These are phyloP conservation scores for Globisporangium carolinianum DNA, from an alignment of 352 stramenopile genomes.

Conservation along the genomic window DNA sequence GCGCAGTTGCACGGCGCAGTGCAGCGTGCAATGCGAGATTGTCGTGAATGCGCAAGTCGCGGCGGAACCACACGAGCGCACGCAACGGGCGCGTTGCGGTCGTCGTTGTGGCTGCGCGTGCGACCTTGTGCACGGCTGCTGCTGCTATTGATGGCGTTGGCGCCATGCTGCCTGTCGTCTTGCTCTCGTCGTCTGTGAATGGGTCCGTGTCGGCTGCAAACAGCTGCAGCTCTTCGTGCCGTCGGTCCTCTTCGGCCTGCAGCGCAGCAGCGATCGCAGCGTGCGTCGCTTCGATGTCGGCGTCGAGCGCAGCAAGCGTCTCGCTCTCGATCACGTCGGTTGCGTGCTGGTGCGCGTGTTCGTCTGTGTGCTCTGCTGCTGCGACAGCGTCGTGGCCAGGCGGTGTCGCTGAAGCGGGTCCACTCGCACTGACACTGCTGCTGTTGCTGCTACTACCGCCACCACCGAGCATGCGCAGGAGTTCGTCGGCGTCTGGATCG, in stretches of 20 bases:
- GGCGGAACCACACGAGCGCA: conserved; percentile 91
- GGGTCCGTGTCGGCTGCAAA: background rate
- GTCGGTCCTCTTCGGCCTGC: conserved; percentile 23
- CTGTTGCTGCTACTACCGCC: too few relatives aligned
- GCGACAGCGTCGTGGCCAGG: conserved; percentile 15
- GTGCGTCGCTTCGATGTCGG: conserved; percentile 13
- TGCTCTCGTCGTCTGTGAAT: background rate
- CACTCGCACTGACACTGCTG: too few relatives aligned
- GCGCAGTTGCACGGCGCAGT: conserved; percentile 23
- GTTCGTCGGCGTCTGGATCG: conserved; percentile 3
- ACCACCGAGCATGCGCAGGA: background rate
- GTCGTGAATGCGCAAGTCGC: conserved; percentile 94
- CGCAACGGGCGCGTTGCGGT: conserved; percentile 23
- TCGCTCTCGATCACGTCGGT: background rate
- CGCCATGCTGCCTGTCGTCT: background rate
- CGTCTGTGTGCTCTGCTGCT: conserved; percentile 25
- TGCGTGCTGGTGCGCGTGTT: too few relatives aligned
- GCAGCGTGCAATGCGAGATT: conserved; percentile 89
- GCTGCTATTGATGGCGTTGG: background rate
- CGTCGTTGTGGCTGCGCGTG: background rate
- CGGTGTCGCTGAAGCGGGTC: too few relatives aligned
- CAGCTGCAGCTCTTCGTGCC: conserved; percentile 10
- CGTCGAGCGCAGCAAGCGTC: conserved; percentile 9
- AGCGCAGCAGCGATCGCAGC: conserved; percentile 16
- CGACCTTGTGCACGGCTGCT: background rate